Conservation (phyloP, 2,329 filamentous ascomycete genomes). For the Saccharata proteae region DNA sequence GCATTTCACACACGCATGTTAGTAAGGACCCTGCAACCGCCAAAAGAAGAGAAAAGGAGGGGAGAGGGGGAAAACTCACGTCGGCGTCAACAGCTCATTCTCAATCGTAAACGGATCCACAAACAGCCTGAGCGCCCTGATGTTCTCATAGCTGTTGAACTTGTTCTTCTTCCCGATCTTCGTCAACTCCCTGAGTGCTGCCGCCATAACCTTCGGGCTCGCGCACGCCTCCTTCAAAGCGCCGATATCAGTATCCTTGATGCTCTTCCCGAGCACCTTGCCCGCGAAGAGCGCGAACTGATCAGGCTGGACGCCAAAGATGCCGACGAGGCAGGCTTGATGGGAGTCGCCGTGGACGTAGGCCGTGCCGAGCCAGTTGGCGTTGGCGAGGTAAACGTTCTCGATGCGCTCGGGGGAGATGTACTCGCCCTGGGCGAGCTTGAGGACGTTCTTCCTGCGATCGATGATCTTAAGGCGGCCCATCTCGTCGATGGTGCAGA, state of each 20-base stretch:
- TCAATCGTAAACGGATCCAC: constrained; percentile 88
- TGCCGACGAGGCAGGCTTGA: constrained; percentile 68
- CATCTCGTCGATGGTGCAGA: constrained; percentile 69
- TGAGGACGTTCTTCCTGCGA: constrained; percentile 97
- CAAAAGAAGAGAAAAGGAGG: not conserved
- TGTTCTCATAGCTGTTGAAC: constrained; percentile 83
- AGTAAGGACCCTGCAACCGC: constrained; percentile 1
- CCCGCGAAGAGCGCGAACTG: constrained; percentile 70
- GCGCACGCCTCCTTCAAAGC: constrained; percentile 55
- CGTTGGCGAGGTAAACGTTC: constrained; percentile 80
- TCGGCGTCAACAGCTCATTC: constrained; percentile 79
- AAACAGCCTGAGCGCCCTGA: constrained; percentile 61
- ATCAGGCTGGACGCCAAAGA: constrained; percentile 81
- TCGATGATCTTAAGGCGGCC: constrained; percentile 91
- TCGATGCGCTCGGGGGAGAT: constrained; percentile 95
- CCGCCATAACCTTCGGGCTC: constrained; percentile 59
- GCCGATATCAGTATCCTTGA: constrained; percentile 51
- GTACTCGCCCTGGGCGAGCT: constrained; percentile 95
- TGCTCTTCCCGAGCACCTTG: constrained; percentile 57
- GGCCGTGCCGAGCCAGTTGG: constrained; percentile 62
- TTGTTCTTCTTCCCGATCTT: constrained; percentile 69
- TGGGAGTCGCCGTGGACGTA: constrained; percentile 86
- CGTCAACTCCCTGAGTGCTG: constrained; percentile 68
- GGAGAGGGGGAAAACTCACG: constrained; percentile 50
- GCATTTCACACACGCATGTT: constrained; percentile 2